Base-by-base conservation (phyloP, 768 basidiomycete species). In the Hypsizygus marmoreus region DNA sequence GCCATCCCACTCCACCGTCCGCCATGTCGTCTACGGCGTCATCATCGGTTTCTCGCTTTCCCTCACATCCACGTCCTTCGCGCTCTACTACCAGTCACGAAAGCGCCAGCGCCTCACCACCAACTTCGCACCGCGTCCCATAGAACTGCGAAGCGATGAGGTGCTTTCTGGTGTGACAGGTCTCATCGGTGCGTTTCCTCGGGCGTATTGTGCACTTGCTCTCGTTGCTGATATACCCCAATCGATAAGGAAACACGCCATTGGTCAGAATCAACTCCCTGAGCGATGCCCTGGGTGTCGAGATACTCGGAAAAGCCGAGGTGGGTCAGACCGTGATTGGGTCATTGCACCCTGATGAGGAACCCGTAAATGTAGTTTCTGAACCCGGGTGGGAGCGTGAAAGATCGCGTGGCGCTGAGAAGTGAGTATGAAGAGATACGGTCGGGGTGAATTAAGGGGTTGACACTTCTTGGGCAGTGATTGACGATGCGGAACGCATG, bases 331-430 rank as follows among this genome's bases (percentile, higher is more conserved):
- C 6, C 40, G n/a, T 14, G 19, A 5, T 31, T 38, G 22, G 13
- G 32, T 20, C 25, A 14, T 34, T 26, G n/a, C 33, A 2, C n/a
- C 22, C 24, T 19, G 30, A 43, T 42, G 29, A 39, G 20, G 44
- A 25, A 35, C 31, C 11, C 23, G 16, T 25, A 38, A 8, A 28
- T 22, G 6, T 35, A 98, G 92, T 99, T 86, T 61, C 63, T 98
- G 49, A 99, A 99, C 66, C 95, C 97, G 1, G 95, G 95, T 19
- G 97, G 97, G 30, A 97, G 95, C 43, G 89, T 97, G 39, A 99
- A 99, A 65, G 97, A 99, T 65, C 82, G 97, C 23, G 95, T 98
- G n/a, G 95, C 95, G 0, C 64, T 97, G 49, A 80, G 84, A 64
- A 91, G 95, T 97, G 59, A 49, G 81, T 54, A 49, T 30, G 37